Evolutionary conservation across 495 filamentous ascomycete genomes (phyloP).

Genomic region (Saxophila tyrrhenica): DNA sequence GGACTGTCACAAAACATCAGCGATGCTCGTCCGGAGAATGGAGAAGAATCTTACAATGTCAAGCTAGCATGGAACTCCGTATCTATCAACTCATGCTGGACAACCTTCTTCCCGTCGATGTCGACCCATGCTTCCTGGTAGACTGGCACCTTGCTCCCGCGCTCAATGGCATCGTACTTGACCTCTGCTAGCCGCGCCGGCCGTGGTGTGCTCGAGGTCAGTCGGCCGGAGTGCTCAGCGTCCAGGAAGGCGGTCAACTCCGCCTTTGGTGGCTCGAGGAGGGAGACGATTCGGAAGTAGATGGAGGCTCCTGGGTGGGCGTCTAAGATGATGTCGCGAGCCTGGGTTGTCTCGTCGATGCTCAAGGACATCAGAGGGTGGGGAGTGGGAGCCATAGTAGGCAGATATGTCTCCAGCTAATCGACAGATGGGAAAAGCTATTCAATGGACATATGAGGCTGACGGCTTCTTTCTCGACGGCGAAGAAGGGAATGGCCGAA

Average conservation of each 20-base stretch:
- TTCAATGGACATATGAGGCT: neutral
- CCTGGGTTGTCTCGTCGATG: conserved; percentile 37
- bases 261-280: conserved; percentile 42
- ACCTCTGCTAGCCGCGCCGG: conserved; percentile 51
- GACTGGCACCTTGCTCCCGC: conserved; percentile 40
- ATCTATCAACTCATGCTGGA: conserved; percentile 43
- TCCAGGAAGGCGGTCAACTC: conserved; percentile 39
- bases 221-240: conserved; percentile 38
- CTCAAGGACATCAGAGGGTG: conserved; percentile 41
- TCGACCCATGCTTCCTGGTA: conserved; percentile 56
- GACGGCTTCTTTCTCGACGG: too few relatives aligned
- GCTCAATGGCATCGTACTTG: conserved; percentile 53
- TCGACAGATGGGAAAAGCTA: neutral
- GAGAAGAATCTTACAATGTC: conserved; percentile 36
- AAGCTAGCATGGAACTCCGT: conserved; percentile 50
- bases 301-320: conserved; percentile 35
- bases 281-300: conserved; percentile 42
- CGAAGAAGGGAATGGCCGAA: too few relatives aligned
- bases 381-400: conserved; percentile 16
- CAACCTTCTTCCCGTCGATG: conserved; percentile 36
- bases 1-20: conserved; percentile 27
- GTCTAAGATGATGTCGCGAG: conserved; percentile 37
- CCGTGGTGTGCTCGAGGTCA: conserved; percentile 36
- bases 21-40: neutral
- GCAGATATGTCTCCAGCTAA: neutral